Conservation (phyloP, 306 rosid genomes). For the Herpetospermum pedunculosum region DNA sequence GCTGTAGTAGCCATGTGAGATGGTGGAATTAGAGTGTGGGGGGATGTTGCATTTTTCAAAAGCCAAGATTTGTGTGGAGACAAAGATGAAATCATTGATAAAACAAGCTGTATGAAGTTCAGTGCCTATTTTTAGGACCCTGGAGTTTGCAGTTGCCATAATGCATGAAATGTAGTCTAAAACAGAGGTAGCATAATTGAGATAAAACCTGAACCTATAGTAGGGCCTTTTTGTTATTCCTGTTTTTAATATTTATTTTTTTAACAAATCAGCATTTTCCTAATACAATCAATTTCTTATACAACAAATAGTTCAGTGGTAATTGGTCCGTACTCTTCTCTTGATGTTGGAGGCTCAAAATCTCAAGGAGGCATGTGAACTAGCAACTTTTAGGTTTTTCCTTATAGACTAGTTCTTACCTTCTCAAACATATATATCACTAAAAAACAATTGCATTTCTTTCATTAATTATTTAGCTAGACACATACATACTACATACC, state of each 20-base stretch:
- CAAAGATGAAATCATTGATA: background rate
- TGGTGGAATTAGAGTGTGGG: background rate
- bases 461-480: background rate
- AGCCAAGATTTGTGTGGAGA: background rate
- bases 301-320: too few species aligned
- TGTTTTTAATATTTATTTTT: too few species aligned
- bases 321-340: too few species aligned
- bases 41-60: background rate
- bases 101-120: background rate
- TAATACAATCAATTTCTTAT: background rate
- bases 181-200: background rate
- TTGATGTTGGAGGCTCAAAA: too few species aligned
- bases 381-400: slow-evolving; percentile 25
- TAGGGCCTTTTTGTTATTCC: background rate
- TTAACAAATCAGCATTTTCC: background rate
- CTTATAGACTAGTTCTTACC: background rate
- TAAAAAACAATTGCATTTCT: background rate
- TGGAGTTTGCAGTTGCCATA: background rate
- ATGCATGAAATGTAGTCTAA: background rate
- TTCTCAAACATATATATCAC: slow-evolving; percentile 4
- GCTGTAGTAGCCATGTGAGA: background rate
- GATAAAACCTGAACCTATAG: background rate
- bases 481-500: background rate
- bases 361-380: too few species aligned
- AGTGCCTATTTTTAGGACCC: background rate